Evolutionary conservation across 1,139 yeast genomes (phyloP).

Genomic region (Suhomyces wounanorum): DNA sequence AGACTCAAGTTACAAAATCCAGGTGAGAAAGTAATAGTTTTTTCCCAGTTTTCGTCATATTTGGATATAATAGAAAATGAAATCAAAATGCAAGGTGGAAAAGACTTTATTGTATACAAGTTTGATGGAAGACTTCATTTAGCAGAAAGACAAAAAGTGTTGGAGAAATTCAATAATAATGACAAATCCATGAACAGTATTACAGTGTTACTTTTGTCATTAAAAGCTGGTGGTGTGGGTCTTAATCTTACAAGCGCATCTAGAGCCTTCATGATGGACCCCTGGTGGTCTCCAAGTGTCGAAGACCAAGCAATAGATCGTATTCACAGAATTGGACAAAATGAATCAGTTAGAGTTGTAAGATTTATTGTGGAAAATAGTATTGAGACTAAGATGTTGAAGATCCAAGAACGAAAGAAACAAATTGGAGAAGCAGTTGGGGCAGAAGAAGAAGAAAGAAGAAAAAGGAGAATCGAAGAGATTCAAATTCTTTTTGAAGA

Average conservation of each 20-base stretch:
- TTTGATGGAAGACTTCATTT: slow-evolving; percentile 82
- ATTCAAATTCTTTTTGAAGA: slow-evolving; percentile 74
- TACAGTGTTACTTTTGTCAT: slow-evolving; percentile 66
- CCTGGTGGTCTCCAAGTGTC: slow-evolving; percentile 97
- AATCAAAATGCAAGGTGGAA: slow-evolving; percentile 42
- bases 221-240: slow-evolving; percentile 97
- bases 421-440: slow-evolving; percentile 86
- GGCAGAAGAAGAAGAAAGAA: slow-evolving; percentile 73
- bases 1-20: slow-evolving; percentile 55
- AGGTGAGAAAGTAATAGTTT: slow-evolving; percentile 78
- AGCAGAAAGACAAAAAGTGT: slow-evolving; percentile 63
- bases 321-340: slow-evolving; percentile 89
- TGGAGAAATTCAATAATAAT: slow-evolving; percentile 53
- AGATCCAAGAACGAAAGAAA: slow-evolving; percentile 83
- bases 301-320: slow-evolving; percentile 96
- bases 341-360: slow-evolving; percentile 66
- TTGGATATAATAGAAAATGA: slow-evolving; percentile 74
- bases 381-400: slow-evolving; percentile 89
- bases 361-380: slow-evolving; percentile 81
- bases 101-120: slow-evolving; percentile 55
- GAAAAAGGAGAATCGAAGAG: slow-evolving; percentile 77
- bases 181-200: slow-evolving; percentile 33
- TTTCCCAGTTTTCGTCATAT: slow-evolving; percentile 87
- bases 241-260: slow-evolving; percentile 85
- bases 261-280: slow-evolving; percentile 90